These are phyloP conservation scores for Xylaria venustula DNA, from an alignment of 495 filamentous ascomycete genomes.

Conservation along the genomic window DNA sequence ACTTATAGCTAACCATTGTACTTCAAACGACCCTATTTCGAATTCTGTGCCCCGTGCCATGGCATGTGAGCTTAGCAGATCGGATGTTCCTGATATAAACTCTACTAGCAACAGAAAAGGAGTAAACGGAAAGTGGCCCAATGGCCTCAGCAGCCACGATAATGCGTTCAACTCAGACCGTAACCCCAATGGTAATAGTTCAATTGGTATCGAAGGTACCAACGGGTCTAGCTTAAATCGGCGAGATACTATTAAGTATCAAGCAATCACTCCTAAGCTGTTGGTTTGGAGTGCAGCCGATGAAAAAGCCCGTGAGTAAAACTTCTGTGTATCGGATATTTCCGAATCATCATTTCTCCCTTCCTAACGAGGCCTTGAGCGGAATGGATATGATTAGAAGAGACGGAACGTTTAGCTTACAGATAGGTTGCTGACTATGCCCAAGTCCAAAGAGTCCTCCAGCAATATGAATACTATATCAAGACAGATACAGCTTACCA, in stretches of 20 bases:
- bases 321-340: background rate
- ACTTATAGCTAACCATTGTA: slow-evolving; percentile 26
- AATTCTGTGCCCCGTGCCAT: background rate
- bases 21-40: background rate
- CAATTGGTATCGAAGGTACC: background rate
- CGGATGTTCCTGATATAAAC: background rate
- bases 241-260: too few relatives aligned
- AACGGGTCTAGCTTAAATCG: background rate
- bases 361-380: background rate
- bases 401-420: background rate
- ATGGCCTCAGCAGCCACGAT: background rate
- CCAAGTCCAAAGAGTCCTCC: slow-evolving; percentile 12
- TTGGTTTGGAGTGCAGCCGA: slow-evolving; percentile 31
- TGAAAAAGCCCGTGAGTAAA: slow-evolving; percentile 20
- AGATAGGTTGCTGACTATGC: background rate
- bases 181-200: background rate
- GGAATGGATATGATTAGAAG: background rate
- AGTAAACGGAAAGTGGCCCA: background rate
- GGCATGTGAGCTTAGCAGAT: too few relatives aligned
- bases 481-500: background rate
- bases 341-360: background rate
- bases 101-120: background rate
- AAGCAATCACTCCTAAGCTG: slow-evolving; percentile 7
- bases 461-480: slow-evolving; percentile 9
- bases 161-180: background rate